A percentile compares a stretch with the other conserved stretches of the same genome.
These are phyloP conservation scores for Fraxinus paxiana DNA, from an alignment of 305 asterid species.

Conservation along the genomic window DNA sequence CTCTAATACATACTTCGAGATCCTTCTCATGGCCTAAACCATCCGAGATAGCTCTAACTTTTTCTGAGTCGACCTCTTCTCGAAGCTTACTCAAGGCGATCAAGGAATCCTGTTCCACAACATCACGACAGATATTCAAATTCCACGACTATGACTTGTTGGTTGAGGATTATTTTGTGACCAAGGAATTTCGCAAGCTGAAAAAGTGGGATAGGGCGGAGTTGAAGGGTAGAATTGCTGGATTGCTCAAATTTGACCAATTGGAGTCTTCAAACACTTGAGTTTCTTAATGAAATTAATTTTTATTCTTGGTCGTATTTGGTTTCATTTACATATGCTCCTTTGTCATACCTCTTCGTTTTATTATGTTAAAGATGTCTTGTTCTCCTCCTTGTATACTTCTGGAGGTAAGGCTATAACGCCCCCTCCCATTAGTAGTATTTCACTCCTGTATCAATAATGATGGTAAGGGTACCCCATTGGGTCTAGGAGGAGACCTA, in stretches of 20 bases:
- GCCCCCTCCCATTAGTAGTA: neutral
- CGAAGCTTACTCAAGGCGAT: constrained; percentile 72
- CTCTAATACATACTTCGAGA: constrained; percentile 73
- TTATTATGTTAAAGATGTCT: neutral
- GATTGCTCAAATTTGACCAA: neutral
- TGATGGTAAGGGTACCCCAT: neutral
- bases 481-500: neutral
- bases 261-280: neutral
- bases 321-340: neutral
- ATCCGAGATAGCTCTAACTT: constrained; percentile 52
- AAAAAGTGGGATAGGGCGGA: neutral
- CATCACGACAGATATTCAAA: constrained; percentile 14
- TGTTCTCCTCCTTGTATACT: neutral
- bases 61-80: constrained; percentile 78
- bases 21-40: constrained; percentile 54
- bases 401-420: neutral
- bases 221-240: neutral
- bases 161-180: neutral
- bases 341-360: neutral
- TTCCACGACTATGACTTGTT: constrained; percentile 8
- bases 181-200: neutral
- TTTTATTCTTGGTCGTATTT: neutral
- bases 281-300: neutral
- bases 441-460: neutral
- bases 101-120: constrained; percentile 68